Evolutionary conservation across 305 asterid genomes (phyloP), one percentile per base, ranked within the genome.

Genomic region (Ajuga reptans): DNA sequence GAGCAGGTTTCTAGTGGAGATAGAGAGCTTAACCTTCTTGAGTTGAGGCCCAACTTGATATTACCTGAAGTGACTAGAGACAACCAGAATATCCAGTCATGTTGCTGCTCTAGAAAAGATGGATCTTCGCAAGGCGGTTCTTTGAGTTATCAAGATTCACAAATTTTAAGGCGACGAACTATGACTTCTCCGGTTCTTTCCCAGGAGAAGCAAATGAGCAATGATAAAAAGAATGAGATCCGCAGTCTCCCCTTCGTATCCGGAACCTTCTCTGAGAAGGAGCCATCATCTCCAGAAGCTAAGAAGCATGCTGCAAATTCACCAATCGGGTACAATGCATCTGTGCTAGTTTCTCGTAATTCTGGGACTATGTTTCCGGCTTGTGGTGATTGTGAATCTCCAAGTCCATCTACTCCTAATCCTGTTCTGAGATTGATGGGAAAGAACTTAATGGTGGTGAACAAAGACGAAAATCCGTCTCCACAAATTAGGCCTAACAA

Each of bases 351-450:
- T 64, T 80, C 80, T 66, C 73, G 62, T 70, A 81, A 75, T 75
- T 73, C 83, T 6, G 89, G 80, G 37, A 61, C 77, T 58, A 81
- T 71, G 80, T 74, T 79, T 71, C 80, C 66, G 51, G 64, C 46
- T 53, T 36, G 49, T 47, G 79, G 72, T 21, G 85, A 74, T 75
- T 57, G 74, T 11, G 84, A 81, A 56, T 77, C 85, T 18, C 81
- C 80, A 15, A 82, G 88, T 64, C 91, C 95, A 1, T 69, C 92
- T 18, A 77, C 85, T 21, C 66, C 90, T 10, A 91, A 70, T 81
- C 87, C 95, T 18, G 86, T 92, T 36, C 79, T 92, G 71, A 82
- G 98, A 77, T 82, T 92, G 77, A 92, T 92, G 98, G 98, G 98
- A 14, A 92, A 92, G 83, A 82, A 92, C 84, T 78, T 92, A 61